Conservation (phyloP, 2,329 filamentous ascomycete species). For the Aspergillus viridinutans region DNA sequence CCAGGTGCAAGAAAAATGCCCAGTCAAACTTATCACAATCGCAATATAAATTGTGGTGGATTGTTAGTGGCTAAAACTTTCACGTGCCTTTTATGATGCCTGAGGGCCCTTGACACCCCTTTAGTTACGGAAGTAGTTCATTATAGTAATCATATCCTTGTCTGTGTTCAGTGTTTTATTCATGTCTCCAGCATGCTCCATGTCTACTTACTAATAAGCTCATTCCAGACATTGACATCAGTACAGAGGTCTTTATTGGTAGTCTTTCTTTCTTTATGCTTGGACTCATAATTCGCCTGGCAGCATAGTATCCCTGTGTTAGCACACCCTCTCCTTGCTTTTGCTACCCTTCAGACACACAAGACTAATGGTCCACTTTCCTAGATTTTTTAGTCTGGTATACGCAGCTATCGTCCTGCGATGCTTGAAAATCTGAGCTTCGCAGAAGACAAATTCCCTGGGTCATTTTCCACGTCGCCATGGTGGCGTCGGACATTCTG, state of each 20-base stretch:
- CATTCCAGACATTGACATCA: conserved; percentile 23
- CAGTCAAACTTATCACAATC: too few species aligned
- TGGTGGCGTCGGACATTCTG: conserved; percentile 38
- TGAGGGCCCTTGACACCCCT: background rate
- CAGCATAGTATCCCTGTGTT: conserved; percentile 31
- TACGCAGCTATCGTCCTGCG: background rate
- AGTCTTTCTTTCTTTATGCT: conserved; percentile 37
- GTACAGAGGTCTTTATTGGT: conserved; percentile 25
- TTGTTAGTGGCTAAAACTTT: too few species aligned
- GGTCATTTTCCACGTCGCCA: background rate
- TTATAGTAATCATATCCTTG: conserved; percentile 21
- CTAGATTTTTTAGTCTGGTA: background rate
- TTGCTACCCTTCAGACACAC: background rate
- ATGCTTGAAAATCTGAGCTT: background rate
- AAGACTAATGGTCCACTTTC: conserved; percentile 33
- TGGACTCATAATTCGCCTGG: conserved; percentile 35
- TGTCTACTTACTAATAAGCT: conserved; percentile 19
- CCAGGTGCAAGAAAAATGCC: too few species aligned
- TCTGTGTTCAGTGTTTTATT: conserved; percentile 27
- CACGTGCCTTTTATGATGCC: background rate
- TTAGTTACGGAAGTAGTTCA: conserved; percentile 23
- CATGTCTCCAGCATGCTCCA: conserved; percentile 28
- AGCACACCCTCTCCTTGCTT: conserved; percentile 5
- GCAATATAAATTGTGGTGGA: too few species aligned
- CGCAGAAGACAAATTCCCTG: background rate